phyloP scores from a whole-genome alignment of 345 rosid genomes.

The Citrus unshiu region DNA sequence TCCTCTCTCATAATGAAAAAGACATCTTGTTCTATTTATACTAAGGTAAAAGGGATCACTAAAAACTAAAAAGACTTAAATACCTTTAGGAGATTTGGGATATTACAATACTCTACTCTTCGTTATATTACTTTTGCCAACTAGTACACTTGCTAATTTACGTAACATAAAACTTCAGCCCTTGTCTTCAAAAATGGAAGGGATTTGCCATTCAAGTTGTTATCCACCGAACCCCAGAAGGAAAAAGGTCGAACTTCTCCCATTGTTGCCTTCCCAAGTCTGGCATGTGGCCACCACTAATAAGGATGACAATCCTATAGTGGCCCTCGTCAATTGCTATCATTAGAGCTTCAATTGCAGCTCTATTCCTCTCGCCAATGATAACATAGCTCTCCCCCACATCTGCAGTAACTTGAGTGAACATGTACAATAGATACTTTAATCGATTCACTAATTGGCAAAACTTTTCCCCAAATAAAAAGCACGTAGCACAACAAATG shows the following conservation, averaged over 20 bases:
- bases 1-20: too few relatives aligned
- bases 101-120: too few relatives aligned
- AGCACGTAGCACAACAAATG: background rate
- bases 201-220: constrained; percentile 45
- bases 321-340: constrained; percentile 65
- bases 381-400: constrained; percentile 76
- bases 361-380: constrained; percentile 87
- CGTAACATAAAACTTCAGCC: constrained; percentile 56
- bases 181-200: constrained; percentile 58
- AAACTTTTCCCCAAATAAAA: too few relatives aligned
- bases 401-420: constrained; percentile 64
- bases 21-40: too few relatives aligned
- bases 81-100: too few relatives aligned
- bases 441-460: background rate
- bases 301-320: constrained; percentile 64
- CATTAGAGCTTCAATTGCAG: constrained; percentile 62
- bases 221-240: constrained; percentile 69
- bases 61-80: too few relatives aligned
- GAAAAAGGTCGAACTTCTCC: constrained; percentile 71
- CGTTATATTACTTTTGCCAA: too few relatives aligned
- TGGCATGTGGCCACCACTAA: constrained; percentile 98
- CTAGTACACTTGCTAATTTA: too few relatives aligned
- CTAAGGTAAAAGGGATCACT: too few relatives aligned
- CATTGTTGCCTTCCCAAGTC: constrained; percentile 67
- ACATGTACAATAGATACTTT: constrained; percentile 38